Conservation (phyloP, 2,329 filamentous ascomycete species). For the Botrytis fabae region DNA sequence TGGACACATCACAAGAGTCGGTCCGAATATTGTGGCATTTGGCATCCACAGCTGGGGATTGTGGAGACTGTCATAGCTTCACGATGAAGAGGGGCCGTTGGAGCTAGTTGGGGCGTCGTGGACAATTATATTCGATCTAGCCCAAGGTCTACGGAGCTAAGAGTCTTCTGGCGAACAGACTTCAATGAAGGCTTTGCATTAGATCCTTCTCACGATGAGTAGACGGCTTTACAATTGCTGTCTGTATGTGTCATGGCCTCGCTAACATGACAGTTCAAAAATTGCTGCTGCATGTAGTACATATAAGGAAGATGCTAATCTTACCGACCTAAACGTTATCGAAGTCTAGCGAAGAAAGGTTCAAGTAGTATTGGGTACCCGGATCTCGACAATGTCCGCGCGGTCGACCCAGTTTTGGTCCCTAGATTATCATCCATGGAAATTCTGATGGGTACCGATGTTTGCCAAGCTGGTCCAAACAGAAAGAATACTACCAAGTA, state of each 20-base stretch:
- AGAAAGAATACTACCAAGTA: background rate
- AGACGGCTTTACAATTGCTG: background rate
- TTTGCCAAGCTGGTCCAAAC: background rate
- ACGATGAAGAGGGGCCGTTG: background rate
- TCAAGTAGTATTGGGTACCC: background rate
- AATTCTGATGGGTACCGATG: background rate
- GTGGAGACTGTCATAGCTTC: slow-evolving; percentile 8
- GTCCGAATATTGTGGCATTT: background rate
- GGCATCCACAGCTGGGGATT: background rate
- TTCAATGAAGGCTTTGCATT: background rate
- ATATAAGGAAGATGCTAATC: background rate
- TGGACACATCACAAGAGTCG: background rate
- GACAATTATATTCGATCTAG: background rate
- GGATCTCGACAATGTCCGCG: background rate
- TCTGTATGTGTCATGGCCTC: background rate
- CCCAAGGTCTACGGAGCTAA: background rate
- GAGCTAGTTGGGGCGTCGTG: background rate
- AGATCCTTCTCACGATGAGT: background rate
- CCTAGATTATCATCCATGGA: background rate
- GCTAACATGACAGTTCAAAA: background rate
- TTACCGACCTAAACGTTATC: background rate
- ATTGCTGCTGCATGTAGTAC: background rate
- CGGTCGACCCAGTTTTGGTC: background rate
- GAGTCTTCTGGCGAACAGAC: background rate
- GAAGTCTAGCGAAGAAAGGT: background rate